These are phyloP conservation scores for Ogataea philodendri DNA, from an alignment of 805 yeast genomes.

Conservation along the genomic window DNA sequence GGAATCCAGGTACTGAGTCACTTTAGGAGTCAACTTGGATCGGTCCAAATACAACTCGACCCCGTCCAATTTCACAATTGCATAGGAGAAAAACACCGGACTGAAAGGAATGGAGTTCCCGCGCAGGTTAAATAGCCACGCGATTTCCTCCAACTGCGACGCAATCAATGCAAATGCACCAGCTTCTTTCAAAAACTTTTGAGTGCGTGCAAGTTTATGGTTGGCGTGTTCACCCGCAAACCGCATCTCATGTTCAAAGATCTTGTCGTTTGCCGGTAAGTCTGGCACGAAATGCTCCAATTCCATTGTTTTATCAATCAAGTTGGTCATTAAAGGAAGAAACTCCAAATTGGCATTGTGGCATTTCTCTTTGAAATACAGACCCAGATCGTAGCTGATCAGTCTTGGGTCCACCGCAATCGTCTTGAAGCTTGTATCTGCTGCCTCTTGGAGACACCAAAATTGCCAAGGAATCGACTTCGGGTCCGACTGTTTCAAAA, in stretches of 20 bases:
- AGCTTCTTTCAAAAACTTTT: conserved; percentile 28
- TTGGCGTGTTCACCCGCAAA: conserved; percentile 40
- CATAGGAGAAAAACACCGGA: conserved; percentile 81
- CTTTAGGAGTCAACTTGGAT: conserved; percentile 37
- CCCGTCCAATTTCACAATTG: conserved; percentile 41
- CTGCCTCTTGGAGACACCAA: conserved; percentile 63
- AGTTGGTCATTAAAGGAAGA: conserved; percentile 55
- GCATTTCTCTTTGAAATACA: conserved; percentile 36
- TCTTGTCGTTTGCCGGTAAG: conserved; percentile 26
- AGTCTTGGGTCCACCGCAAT: conserved; percentile 85
- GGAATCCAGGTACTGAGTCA: conserved; percentile 18
- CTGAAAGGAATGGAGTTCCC: conserved; percentile 73
- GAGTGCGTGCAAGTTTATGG: conserved; percentile 37
- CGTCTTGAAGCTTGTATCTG: conserved; percentile 44
- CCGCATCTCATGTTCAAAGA: conserved; percentile 38
- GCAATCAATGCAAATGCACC: conserved; percentile 51
- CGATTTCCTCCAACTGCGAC: conserved; percentile 46
- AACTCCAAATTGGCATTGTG: conserved; percentile 42
- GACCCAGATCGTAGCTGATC: conserved; percentile 50
- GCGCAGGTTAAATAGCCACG: conserved; percentile 52
- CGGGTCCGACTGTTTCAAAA: conserved; percentile 76
- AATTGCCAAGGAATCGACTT: conserved; percentile 77
- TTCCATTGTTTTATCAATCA: conserved; percentile 75
- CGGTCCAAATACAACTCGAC: conserved; percentile 41
- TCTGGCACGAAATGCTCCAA: conserved; percentile 24